A percentile compares a stretch with the other conserved stretches of the same genome.
Evolutionary conservation across 208 protist genomes (phyloP).

Genomic region (Leptomonas pyrrhocoris): DNA sequence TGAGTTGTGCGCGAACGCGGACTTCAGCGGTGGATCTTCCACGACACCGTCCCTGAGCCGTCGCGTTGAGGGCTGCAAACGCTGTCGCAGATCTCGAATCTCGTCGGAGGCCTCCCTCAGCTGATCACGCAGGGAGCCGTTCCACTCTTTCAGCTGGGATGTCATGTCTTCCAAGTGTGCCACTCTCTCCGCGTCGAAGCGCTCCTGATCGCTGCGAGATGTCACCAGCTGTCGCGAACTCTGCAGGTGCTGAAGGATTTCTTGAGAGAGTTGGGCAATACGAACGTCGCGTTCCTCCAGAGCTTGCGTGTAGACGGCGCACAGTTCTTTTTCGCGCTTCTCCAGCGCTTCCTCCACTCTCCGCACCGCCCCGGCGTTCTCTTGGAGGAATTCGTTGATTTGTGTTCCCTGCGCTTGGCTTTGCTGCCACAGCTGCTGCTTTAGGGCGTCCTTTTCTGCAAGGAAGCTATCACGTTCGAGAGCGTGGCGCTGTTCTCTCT

Average conservation of each 20-base stretch:
- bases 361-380: constrained; percentile 31
- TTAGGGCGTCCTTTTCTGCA: constrained; percentile 13
- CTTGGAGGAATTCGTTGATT: constrained; percentile 22
- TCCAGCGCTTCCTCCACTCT: constrained; percentile 33
- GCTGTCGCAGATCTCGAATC: constrained; percentile 14
- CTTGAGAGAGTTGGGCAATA: constrained; percentile 53
- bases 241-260: constrained; percentile 38
- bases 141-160: constrained; percentile 25
- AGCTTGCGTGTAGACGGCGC: constrained; percentile 39
- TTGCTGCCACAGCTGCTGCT: constrained; percentile 31
- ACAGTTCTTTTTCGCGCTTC: constrained; percentile 46
- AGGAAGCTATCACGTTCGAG: constrained; percentile 1
- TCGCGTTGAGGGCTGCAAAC: not conserved
- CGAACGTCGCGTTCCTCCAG: constrained; percentile 67
- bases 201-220: constrained; percentile 22
- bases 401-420: constrained; percentile 30
- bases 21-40: not conserved
- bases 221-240: constrained; percentile 10
- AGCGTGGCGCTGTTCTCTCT: not conserved
- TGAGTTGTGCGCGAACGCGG: not conserved
- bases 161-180: constrained; percentile 21
- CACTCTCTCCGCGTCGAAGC: constrained; percentile 1
- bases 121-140: constrained; percentile 24
- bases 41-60: too few species aligned
- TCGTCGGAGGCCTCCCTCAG: constrained; percentile 10